These are phyloP conservation scores for Talinum fruticosum DNA, from an alignment of 148 eudicot species.

Conservation along the genomic window DNA sequence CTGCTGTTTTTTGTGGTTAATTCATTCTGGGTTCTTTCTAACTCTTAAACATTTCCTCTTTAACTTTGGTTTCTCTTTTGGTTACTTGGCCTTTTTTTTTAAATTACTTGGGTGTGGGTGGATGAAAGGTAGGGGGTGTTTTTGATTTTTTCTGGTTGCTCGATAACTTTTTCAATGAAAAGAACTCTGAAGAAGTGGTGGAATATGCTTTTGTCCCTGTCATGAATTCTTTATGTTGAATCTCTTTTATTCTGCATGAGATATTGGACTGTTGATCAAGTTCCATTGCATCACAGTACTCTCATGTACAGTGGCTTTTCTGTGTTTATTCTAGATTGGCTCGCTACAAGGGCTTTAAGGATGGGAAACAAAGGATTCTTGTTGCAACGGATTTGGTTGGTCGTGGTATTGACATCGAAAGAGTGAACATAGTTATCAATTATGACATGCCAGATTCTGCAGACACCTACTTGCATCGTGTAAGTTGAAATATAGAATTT, in stretches of 20 bases:
- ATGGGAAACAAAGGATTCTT: constrained; percentile 89
- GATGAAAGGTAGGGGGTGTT: too few relatives aligned
- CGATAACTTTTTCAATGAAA: background rate
- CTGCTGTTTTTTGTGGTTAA: background rate
- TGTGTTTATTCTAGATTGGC: constrained; percentile 47
- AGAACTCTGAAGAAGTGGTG: background rate
- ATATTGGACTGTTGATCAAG: background rate
- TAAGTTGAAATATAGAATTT: constrained; percentile 16
- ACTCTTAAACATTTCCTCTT: background rate
- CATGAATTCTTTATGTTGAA: background rate
- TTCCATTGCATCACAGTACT: background rate
- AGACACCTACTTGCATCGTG: constrained; percentile 88
- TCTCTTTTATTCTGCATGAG: background rate
- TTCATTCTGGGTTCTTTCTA: too few relatives aligned
- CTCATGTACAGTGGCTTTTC: background rate
- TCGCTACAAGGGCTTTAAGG: constrained; percentile 87
- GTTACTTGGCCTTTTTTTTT: too few relatives aligned
- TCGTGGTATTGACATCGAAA: constrained; percentile 92
- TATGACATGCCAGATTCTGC: constrained; percentile 99
- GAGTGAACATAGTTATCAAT: constrained; percentile 92
- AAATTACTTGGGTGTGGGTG: too few relatives aligned
- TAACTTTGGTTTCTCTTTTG: too few relatives aligned
- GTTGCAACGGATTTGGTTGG: constrained; percentile 98
- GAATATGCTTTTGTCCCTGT: background rate
- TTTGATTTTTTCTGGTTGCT: background rate